phyloP scores from a whole-genome alignment of 148 eudicot species.

The Simmondsia chinensis region DNA sequence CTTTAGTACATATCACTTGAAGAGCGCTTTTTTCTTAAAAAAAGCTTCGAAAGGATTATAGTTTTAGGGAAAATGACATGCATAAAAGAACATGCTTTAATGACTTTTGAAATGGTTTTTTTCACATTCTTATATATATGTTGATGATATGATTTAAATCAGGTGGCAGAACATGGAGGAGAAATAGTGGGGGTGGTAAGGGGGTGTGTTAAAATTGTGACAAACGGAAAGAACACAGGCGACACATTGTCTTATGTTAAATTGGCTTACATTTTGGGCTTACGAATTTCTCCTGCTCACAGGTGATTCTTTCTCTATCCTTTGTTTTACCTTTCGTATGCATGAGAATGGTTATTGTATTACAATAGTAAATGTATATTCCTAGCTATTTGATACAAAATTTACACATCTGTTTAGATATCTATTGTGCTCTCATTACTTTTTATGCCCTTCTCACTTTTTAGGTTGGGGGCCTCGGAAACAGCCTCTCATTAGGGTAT shows the following conservation, averaged over 20 bases:
- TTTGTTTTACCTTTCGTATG: no score
- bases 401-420: no score
- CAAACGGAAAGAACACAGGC: slow-evolving; percentile 29
- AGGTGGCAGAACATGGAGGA: slow-evolving; percentile 61
- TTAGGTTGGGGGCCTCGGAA: no score
- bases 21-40: neutral
- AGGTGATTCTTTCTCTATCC: slow-evolving; percentile 47
- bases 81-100: neutral
- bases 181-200: slow-evolving; percentile 72
- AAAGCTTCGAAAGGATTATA: neutral
- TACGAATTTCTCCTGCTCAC: slow-evolving; percentile 66
- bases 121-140: neutral
- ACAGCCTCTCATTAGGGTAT: no score
- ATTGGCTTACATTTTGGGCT: slow-evolving; percentile 70
- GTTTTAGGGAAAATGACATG: neutral
- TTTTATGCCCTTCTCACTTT: no score
- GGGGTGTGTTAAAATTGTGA: slow-evolving; percentile 60
- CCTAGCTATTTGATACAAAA: no score
- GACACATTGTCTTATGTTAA: slow-evolving; percentile 40
- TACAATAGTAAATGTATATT: no score
- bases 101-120: neutral
- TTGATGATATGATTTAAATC: neutral
- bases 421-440: no score
- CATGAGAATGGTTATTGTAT: no score
- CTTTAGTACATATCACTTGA: no score